phyloP scores from a whole-genome alignment of 768 basidiomycete genomes.

The Termitomyces sp. region DNA sequence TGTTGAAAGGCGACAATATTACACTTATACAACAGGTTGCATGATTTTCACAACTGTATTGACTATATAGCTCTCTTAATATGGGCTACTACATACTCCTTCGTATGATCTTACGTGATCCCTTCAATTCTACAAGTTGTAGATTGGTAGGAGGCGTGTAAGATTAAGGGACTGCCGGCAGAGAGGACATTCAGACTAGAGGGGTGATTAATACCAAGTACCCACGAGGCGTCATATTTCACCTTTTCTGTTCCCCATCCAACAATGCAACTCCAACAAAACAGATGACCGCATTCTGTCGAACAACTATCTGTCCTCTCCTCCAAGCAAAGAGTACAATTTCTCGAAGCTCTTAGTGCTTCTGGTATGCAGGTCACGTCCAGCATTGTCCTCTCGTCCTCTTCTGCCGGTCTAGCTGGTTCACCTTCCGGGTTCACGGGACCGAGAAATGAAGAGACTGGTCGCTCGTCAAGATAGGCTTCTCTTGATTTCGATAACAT shows the following conservation, averaged over 20 bases:
- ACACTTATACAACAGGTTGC: conserved; percentile 84
- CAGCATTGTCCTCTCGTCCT: conserved; percentile 65
- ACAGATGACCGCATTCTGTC: conserved; percentile 87
- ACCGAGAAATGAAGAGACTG: conserved; percentile 53
- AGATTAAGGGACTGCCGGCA: conserved; percentile 76
- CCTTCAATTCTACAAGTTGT: conserved; percentile 58
- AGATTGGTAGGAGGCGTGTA: conserved; percentile 68
- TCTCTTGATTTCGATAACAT: conserved; percentile 22
- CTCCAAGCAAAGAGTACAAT: conserved; percentile 81
- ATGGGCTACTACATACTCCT: neutral
- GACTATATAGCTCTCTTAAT: conserved; percentile 5
- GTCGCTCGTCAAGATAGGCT: conserved; percentile 53
- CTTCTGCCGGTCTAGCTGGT: conserved; percentile 54
- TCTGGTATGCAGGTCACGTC: conserved; percentile 52
- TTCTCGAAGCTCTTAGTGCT: conserved; percentile 50
- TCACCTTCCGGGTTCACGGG: conserved; percentile 45
- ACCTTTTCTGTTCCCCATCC: conserved; percentile 90
- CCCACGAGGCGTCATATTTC: conserved; percentile 6
- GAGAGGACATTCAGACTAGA: conserved; percentile 78
- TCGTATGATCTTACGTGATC: conserved; percentile 10
- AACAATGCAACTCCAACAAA: conserved; percentile 87
- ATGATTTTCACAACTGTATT: conserved; percentile 15
- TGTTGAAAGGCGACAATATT: conserved; percentile 97
- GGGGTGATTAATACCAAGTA: conserved; percentile 1
- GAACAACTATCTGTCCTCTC: conserved; percentile 77